phyloP scores from a whole-genome alignment of 352 stramenopile genomes.

The Blastocystis sp. region DNA sequence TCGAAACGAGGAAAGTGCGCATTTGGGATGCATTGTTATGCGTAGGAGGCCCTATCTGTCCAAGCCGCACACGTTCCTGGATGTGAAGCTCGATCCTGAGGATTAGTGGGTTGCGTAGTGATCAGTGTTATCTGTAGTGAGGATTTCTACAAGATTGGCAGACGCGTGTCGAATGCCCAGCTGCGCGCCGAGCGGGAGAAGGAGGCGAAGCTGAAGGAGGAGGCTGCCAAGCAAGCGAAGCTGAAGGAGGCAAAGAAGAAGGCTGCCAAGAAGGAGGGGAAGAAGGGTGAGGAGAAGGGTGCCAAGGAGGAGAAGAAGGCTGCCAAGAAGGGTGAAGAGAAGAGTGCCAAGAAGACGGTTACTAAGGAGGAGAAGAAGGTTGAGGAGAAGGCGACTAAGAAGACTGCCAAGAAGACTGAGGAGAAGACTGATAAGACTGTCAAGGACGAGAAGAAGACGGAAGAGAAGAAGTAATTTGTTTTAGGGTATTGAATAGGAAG shows the following conservation, averaged over 20 bases:
- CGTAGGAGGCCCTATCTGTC: slow-evolving; percentile 49
- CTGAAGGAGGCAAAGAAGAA: not conserved
- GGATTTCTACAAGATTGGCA: slow-evolving; percentile 37
- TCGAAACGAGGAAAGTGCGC: slow-evolving; percentile 45
- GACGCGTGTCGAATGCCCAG: not conserved
- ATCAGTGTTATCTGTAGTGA: not conserved
- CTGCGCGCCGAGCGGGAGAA: not conserved
- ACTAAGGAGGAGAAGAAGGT: not conserved
- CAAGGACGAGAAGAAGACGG: not conserved
- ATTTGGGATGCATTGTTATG: not conserved
- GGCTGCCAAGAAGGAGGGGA: not conserved
- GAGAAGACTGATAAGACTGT: not conserved
- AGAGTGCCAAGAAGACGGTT: not conserved
- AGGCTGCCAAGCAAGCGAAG: not conserved
- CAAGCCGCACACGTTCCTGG: slow-evolving; percentile 45
- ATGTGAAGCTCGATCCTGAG: slow-evolving; percentile 36
- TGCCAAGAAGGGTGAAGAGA: not conserved
- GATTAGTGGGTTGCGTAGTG: slow-evolving; percentile 15
- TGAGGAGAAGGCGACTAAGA: not conserved
- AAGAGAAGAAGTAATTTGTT: slow-evolving; percentile 9
- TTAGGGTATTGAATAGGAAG: slow-evolving; percentile 20
- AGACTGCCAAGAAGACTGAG: not conserved
- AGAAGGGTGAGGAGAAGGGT: not conserved
- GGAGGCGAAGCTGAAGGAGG: not conserved
- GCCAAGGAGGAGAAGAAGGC: slow-evolving; percentile 6